Percentiles rank a stretch among this genome's conserved stretches.
Evolutionary conservation across 768 basidiomycete species (phyloP).

Genomic region (Porphyrellus cyaneotinctus): DNA sequence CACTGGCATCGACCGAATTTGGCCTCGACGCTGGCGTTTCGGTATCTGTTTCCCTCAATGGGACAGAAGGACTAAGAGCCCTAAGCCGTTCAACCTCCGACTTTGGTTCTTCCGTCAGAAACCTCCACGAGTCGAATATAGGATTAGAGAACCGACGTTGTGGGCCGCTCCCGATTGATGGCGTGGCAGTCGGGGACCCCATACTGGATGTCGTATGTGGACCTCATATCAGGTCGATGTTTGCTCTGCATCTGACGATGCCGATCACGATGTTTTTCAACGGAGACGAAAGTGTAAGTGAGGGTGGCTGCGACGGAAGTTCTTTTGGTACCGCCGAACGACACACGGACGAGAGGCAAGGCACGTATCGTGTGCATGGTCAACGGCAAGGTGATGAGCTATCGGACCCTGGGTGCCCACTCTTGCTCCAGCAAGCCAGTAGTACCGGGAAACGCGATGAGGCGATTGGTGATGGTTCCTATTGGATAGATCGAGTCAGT

Average conservation of each 20-base stretch:
- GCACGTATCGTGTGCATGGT: not conserved
- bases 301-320: not conserved
- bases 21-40: not conserved
- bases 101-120: no score
- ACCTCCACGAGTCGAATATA: not conserved
- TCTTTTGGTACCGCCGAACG: not conserved
- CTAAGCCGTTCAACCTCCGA: not conserved
- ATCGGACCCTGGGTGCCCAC: not conserved
- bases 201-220: not conserved
- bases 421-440: not conserved
- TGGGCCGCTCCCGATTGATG: not conserved
- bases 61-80: no score
- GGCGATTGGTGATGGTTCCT: not conserved
- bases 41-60: not conserved
- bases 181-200: not conserved
- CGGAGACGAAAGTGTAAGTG: not conserved
- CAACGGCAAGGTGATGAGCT: not conserved
- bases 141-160: not conserved
- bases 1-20: no score
- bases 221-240: not conserved
- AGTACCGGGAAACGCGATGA: not conserved
- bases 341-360: not conserved
- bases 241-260: not conserved
- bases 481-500: conserved; percentile 11
- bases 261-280: not conserved